Evolutionary conservation across 169 alveolate genomes (phyloP), one percentile per base, ranked within the genome.

Genomic region (Plasmodium reichenowi): DNA sequence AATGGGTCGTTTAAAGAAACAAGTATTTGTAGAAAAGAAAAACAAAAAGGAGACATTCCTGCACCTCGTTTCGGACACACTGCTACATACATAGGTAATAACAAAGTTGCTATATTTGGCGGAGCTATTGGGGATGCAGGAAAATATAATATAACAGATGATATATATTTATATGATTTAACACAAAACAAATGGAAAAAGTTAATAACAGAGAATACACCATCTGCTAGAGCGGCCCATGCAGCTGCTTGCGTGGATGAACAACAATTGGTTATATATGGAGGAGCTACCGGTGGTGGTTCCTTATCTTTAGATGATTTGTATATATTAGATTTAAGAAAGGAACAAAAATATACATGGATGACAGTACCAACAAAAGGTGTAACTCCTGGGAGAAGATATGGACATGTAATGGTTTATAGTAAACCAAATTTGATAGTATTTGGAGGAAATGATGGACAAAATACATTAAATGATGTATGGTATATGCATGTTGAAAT

Each of bases 271-370:
- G 99, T 98, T 6, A 95, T 98, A 64, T 98, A 97, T 91, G 99
- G 99, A 15, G 99, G 99, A 4, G 99, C 99, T 38, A 98, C 99
- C 17, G 99, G 99, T 38, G 99, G 99, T 15, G 99, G 99, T 4
- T 96, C 99, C 72, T 94, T 99, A 56, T 98, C 99, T 29, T 96
- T 99, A 26, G 99, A 98, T 89, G 99, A 98, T 85, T 93, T 98
- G 20, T 98, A 97, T 91, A 94, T 98, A 75, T 92, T 98, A 71
- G 99, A 98, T 90, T 93, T 98, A 58, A 94, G 99, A 89, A 94
- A 97, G 48, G 99, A 97, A 26, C 99, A 96, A 56, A 93, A 94
- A 45, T 93, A 93, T 64, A 97, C 99, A 10, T 98, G 99, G 99
- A 98, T 98, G 97, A 96, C 98, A 2, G 99, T 98, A 52, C 99